A percentile compares a stretch with the other conserved stretches of the same genome.
These are phyloP conservation scores for Sporothrix pseudoabietina DNA, from an alignment of 2,329 filamentous ascomycete genomes.

Conservation along the genomic window DNA sequence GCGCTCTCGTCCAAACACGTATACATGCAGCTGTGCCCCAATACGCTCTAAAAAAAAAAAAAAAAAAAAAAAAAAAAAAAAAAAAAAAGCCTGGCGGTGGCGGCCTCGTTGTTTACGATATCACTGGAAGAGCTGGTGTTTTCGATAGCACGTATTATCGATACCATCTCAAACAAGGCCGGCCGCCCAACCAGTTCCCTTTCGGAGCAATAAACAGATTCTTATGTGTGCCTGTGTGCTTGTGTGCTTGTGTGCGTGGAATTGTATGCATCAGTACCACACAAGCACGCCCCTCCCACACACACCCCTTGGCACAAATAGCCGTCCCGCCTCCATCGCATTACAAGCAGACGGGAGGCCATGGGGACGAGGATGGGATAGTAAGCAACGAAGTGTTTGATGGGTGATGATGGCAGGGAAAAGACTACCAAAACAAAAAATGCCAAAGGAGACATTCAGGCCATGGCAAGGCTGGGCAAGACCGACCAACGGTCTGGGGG, in stretches of 20 bases:
- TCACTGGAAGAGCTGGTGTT: neutral
- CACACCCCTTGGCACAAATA: neutral
- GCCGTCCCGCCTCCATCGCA: constrained; percentile 20
- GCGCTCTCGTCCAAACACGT: constrained; percentile 24
- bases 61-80: neutral
- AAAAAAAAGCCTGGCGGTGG: constrained; percentile 1
- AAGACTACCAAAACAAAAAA: neutral
- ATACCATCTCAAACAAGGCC: neutral
- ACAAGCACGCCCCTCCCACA: neutral
- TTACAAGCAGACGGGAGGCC: constrained; percentile 8
- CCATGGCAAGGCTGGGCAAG: neutral
- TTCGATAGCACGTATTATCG: neutral
- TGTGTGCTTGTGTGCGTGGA: neutral
- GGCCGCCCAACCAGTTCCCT: neutral
- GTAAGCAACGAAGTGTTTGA: neutral
- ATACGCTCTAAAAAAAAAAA: neutral
- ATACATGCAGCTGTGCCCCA: constrained; percentile 18
- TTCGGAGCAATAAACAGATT: constrained; percentile 4
- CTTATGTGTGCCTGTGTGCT: neutral
- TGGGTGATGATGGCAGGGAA: neutral
- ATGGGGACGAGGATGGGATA: neutral
- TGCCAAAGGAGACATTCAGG: neutral
- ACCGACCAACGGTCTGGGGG: neutral
- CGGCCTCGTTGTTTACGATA: neutral
- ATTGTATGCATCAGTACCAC: neutral